A percentile compares a stretch with the other conserved stretches of the same genome.
Conservation (phyloP, 164 flowering plant genomes). For the Sedum album region DNA sequence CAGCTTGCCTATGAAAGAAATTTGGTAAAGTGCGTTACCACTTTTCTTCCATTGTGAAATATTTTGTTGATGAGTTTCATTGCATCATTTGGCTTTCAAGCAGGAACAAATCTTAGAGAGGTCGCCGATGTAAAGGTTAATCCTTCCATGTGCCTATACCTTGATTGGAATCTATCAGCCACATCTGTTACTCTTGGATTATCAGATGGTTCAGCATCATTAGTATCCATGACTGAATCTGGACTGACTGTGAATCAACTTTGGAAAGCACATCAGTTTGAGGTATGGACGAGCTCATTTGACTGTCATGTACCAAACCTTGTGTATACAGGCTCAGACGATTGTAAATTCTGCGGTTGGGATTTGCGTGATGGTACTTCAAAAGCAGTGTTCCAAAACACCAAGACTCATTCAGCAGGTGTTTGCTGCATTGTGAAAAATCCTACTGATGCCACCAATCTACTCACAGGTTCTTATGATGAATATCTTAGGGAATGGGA, state of each 20-base stretch:
- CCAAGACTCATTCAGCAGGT: conserved; percentile 72
- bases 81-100: conserved; percentile 9
- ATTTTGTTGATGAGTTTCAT: background rate
- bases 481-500: conserved; percentile 85
- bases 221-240: conserved; percentile 45
- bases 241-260: conserved; percentile 28
- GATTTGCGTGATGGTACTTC: conserved; percentile 60
- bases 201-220: conserved; percentile 75
- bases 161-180: conserved; percentile 77
- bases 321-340: conserved; percentile 85
- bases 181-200: conserved; percentile 60
- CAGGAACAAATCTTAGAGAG: conserved; percentile 44
- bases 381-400: conserved; percentile 49
- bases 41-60: too few relatives aligned
- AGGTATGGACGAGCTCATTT: conserved; percentile 75
- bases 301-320: conserved; percentile 70
- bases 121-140: conserved; percentile 33
- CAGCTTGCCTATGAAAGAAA: background rate
- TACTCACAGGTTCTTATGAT: conserved; percentile 90
- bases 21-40: background rate
- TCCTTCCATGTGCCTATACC: conserved; percentile 84
- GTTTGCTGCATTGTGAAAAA: conserved; percentile 73
- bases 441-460: conserved; percentile 35
- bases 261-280: conserved; percentile 94
- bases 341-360: conserved; percentile 85